Evolutionary conservation across 306 rosid genomes (phyloP), one percentile per base, ranked within the genome.

Genomic region (Rubus parviflorus): DNA sequence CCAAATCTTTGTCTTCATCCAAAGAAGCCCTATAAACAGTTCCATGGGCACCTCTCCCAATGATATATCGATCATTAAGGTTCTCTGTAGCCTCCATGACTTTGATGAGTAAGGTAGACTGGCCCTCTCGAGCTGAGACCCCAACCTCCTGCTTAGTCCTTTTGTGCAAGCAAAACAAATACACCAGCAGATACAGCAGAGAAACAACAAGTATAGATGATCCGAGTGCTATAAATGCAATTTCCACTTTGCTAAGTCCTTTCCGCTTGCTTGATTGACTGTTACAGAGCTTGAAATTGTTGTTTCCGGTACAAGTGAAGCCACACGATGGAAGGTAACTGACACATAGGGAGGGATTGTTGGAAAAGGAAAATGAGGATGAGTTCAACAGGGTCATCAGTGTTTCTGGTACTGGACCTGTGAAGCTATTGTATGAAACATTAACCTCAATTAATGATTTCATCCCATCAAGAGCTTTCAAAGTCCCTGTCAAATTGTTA

Each of bases 31-130:
- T 90, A 56, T 94, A 94, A 51, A 94, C 96, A 54, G 84, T 81
- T 84, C 98, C 97, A 69, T 94, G 97, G 14, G 93, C 92, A 81
- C 98, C 98, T 85, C 85, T 84, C n/a, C 98, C 98, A 6, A 94
- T 86, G 23, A 94, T 42, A 82, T 80, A 85, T 60, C 51, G 75
- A 23, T 88, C 96, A 68, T 82, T 83, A 13, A 94, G 83, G 69
- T 92, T 88, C 8, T 3, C 85, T 11, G 98, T 92, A 37, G 91
- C 96, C 74, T 88, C 81, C 89, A 90, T 79, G 15, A 88, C 90
- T 80, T 80, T 67, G 74, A 77, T 81, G 43, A 93, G 83, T 57
- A 91, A 85, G 65, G 80, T 53, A 16, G 87, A 66, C 45, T 87
- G 11, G 40, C 92, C 89, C 41, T 77, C 91, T 30, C 48, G 63